These are phyloP conservation scores for Dissophora globulifera DNA, from an alignment of 192 early-diverging fungal species.

Conservation along the genomic window DNA sequence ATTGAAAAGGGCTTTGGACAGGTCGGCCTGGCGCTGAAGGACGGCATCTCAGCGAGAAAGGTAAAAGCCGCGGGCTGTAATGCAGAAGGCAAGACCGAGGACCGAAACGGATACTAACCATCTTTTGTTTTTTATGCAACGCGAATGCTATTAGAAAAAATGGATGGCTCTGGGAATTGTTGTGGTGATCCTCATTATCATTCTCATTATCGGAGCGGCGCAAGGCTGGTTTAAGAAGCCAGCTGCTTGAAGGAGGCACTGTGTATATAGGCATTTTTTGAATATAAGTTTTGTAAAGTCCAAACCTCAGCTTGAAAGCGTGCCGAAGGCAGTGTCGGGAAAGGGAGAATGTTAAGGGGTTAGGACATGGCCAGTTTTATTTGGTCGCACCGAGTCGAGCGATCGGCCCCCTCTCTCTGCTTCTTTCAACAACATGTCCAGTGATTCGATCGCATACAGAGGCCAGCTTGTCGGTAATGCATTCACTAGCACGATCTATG, in stretches of 20 bases:
- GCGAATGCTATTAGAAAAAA: conserved; percentile 31
- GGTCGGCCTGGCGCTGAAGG: conserved; percentile 1
- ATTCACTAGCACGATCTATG: neutral
- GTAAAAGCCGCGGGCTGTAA: conserved; percentile 10
- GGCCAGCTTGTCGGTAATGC: conserved; percentile 40
- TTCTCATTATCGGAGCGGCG: conserved; percentile 33
- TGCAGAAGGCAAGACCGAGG: too few relatives aligned
- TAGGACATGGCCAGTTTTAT: neutral
- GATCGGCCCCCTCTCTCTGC: conserved; percentile 27
- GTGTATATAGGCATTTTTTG: too few relatives aligned
- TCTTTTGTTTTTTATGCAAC: neutral
- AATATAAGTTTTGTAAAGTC: neutral
- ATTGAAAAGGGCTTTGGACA: conserved; percentile 26
- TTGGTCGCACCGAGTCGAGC: neutral
- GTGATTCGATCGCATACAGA: conserved; percentile 33
- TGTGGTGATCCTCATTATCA: conserved; percentile 23
- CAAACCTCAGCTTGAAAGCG: too few relatives aligned
- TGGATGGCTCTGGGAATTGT: conserved; percentile 37
- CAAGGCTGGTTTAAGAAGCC: conserved; percentile 35
- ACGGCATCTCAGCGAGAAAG: conserved; percentile 29
- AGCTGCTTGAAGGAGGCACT: neutral
- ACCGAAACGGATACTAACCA: too few relatives aligned
- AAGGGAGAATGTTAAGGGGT: conserved; percentile 23
- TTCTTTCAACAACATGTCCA: conserved; percentile 35
- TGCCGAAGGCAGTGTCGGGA: too few relatives aligned